These are phyloP conservation scores for Excoecaria cochinchinensis DNA, from an alignment of 345 rosid species.

Conservation along the genomic window DNA sequence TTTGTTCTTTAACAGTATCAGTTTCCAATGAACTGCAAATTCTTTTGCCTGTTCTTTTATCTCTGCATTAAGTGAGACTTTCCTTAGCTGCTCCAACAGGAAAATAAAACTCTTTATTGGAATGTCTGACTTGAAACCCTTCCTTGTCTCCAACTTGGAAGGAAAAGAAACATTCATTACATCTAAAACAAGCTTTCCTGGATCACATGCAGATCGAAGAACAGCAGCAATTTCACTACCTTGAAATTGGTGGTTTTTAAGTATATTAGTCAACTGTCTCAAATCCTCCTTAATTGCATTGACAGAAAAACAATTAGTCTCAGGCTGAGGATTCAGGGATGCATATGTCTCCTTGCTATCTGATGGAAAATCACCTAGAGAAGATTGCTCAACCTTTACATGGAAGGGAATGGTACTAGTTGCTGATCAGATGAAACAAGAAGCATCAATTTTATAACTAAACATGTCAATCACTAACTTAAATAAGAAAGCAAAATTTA, in stretches of 20 bases:
- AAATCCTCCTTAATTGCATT: background rate
- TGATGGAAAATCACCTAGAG: background rate
- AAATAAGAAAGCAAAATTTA: background rate
- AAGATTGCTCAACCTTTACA: background rate
- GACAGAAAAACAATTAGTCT: background rate
- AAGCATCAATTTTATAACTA: background rate
- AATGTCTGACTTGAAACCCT: background rate
- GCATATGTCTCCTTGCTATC: background rate
- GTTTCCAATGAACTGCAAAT: conserved; percentile 5
- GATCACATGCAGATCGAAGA: conserved; percentile 1
- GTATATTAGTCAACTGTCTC: background rate
- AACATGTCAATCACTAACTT: background rate
- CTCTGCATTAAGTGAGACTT: background rate
- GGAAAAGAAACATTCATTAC: background rate
- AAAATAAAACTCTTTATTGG: background rate
- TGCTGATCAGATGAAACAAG: background rate
- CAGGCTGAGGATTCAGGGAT: background rate
- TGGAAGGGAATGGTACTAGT: background rate
- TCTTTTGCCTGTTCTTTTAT: background rate
- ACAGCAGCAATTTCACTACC: background rate
- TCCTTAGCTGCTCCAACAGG: conserved; percentile 6
- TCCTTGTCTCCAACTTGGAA: background rate
- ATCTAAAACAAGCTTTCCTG: conserved; percentile 8
- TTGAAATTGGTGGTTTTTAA: background rate
- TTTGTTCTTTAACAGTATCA: background rate